Evolutionary conservation across 2,329 filamentous ascomycete genomes (phyloP).

Genomic region (Neonectria magnoliae): DNA sequence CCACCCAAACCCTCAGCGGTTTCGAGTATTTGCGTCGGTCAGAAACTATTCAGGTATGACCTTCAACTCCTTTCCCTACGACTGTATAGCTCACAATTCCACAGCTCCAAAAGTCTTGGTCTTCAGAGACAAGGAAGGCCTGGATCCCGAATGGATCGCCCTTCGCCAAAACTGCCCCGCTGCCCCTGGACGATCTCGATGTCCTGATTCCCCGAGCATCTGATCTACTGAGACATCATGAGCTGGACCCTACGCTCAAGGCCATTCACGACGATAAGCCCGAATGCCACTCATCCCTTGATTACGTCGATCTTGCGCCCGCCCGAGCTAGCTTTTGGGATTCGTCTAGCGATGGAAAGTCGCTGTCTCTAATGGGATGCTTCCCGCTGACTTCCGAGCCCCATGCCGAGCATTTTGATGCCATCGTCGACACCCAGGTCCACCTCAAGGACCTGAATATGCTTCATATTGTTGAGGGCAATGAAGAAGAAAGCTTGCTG

Average conservation of each 20-base stretch:
- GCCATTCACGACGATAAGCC: constrained; percentile 6
- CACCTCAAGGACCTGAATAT: constrained; percentile 25
- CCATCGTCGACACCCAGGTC: constrained; percentile 24
- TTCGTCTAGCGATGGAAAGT: constrained; percentile 15
- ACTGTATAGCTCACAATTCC: background rate
- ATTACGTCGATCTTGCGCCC: constrained; percentile 23
- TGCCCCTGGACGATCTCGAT: constrained; percentile 6
- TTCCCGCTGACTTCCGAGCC: constrained; percentile 27
- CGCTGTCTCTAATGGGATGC: constrained; percentile 23
- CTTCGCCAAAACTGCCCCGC: background rate
- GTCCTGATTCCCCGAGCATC: constrained; percentile 15
- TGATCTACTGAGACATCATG: constrained; percentile 16
- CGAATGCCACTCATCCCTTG: constrained; percentile 6
- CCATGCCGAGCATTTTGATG: constrained; percentile 23
- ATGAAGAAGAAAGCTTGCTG: constrained; percentile 24
- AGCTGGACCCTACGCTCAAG: background rate
- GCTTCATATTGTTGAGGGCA: constrained; percentile 28
- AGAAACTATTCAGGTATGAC: constrained; percentile 26
- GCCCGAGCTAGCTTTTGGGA: constrained; percentile 25
- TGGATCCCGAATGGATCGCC: constrained; percentile 13
- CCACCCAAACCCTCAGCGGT: constrained; percentile 24
- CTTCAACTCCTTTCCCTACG: background rate
- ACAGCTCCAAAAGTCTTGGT: constrained; percentile 31
- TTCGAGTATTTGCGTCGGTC: constrained; percentile 29
- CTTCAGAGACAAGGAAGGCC: constrained; percentile 10